Evolutionary conservation across 2,329 filamentous ascomycete species (phyloP).

Genomic region (Rutstroemia sydowiana): DNA sequence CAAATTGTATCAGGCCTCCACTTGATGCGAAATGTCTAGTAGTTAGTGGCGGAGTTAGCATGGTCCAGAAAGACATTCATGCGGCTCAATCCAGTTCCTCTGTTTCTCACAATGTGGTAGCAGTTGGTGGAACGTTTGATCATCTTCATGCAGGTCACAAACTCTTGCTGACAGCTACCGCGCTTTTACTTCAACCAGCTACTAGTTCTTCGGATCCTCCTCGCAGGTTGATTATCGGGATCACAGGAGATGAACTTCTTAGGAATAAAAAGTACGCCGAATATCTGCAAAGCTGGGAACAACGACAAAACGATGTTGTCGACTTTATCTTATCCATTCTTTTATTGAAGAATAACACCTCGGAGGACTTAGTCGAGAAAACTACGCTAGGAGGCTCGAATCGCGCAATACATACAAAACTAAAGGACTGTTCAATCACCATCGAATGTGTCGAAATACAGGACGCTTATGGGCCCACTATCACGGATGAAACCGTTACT

Average conservation of each 20-base stretch:
- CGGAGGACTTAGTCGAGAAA: conserved; percentile 31
- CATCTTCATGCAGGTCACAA: conserved; percentile 95
- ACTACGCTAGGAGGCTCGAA: conserved; percentile 29
- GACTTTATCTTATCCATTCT: conserved; percentile 64
- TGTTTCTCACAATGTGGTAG: conserved; percentile 52
- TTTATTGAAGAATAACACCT: conserved; percentile 33
- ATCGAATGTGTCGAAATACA: conserved; percentile 79
- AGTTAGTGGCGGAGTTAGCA: conserved; percentile 45
- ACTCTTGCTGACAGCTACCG: conserved; percentile 82
- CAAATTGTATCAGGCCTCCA: conserved; percentile 41
- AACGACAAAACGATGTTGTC: conserved; percentile 61
- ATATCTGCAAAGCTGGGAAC: conserved; percentile 72
- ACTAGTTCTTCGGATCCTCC: conserved; percentile 30
- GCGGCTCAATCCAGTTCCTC: conserved; percentile 11
- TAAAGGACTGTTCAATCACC: conserved; percentile 52
- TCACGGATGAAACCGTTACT: conserved; percentile 70
- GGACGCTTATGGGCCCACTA: conserved; percentile 85
- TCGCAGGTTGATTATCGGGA: conserved; percentile 68
- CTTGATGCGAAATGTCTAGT: conserved; percentile 43
- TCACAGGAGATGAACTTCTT: conserved; percentile 81
- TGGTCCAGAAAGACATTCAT: conserved; percentile 30
- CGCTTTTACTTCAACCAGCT: conserved; percentile 57
- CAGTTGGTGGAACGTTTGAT: conserved; percentile 91
- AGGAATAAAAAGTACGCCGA: conserved; percentile 84
- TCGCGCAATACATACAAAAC: conserved; percentile 46